phyloP scores from a whole-genome alignment of 345 rosid species.

The Melaleuca alternifolia region DNA sequence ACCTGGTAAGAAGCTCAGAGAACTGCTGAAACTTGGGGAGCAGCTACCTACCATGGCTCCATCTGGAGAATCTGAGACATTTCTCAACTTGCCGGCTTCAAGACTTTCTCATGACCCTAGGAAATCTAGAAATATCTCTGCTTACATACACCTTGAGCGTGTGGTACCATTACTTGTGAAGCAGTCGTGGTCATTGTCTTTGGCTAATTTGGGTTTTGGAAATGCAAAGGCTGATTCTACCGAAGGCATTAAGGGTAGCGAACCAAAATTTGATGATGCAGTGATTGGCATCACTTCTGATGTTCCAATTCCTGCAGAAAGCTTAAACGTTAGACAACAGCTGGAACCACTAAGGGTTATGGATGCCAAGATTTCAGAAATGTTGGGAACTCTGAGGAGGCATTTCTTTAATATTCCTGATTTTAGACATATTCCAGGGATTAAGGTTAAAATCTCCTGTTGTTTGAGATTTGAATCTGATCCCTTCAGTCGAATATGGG shows the following conservation, averaged over 20 bases:
- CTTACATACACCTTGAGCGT: constrained; percentile 66
- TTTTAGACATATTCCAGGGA: constrained; percentile 61
- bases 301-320: constrained; percentile 26
- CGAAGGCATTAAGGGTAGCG: constrained; percentile 32
- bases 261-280: constrained; percentile 29
- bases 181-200: constrained; percentile 81
- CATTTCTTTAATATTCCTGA: constrained; percentile 87
- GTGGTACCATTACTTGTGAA: constrained; percentile 54
- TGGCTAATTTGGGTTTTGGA: constrained; percentile 43
- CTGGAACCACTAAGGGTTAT: constrained; percentile 64
- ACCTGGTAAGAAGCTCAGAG: constrained; percentile 72
- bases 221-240: constrained; percentile 26
- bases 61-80: constrained; percentile 57
- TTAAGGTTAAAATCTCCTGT: constrained; percentile 66
- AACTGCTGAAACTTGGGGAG: constrained; percentile 62
- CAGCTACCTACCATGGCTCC: constrained; percentile 51
- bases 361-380: constrained; percentile 77
- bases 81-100: constrained; percentile 57
- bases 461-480: constrained; percentile 73
- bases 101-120: constrained; percentile 39
- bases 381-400: constrained; percentile 55
- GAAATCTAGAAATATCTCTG: constrained; percentile 49
- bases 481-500: constrained; percentile 46
- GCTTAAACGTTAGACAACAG: constrained; percentile 22
- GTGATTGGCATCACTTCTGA: constrained; percentile 26